phyloP scores from a whole-genome alignment of 1,284 basidiomycete species.

The Salmacisia buchloeana region DNA sequence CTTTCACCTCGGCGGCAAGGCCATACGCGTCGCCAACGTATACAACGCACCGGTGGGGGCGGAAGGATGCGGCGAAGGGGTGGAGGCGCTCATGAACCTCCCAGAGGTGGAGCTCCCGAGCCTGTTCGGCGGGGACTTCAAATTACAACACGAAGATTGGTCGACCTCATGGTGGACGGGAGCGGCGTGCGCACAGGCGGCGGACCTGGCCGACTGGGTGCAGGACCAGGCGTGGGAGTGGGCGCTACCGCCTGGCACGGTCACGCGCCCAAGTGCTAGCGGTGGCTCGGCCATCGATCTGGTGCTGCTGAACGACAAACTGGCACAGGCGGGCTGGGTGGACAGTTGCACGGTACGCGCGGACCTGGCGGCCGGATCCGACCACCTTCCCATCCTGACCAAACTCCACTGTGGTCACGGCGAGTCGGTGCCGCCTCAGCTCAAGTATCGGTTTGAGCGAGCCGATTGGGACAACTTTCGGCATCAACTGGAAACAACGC shows the following conservation, averaged over 20 bases:
- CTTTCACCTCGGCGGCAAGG: neutral
- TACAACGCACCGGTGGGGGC: neutral
- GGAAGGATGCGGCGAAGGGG: neutral
- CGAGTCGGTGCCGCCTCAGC: neutral
- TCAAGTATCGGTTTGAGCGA: neutral
- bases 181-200: neutral
- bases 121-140: neutral
- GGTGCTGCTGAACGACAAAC: neutral
- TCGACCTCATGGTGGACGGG: neutral
- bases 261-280: neutral
- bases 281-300: neutral
- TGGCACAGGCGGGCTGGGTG: neutral
- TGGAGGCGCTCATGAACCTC: neutral
- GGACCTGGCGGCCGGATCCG: neutral
- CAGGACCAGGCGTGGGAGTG: neutral
- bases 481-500: neutral
- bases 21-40: neutral
- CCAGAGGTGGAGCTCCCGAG: neutral
- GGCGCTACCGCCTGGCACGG: neutral
- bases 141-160: neutral
- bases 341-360: neutral
- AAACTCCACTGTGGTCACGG: neutral
- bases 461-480: neutral
- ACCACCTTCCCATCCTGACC: neutral
- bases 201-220: neutral